phyloP scores from a whole-genome alignment of 352 stramenopile species.

The Phytophthora tentaculata region DNA sequence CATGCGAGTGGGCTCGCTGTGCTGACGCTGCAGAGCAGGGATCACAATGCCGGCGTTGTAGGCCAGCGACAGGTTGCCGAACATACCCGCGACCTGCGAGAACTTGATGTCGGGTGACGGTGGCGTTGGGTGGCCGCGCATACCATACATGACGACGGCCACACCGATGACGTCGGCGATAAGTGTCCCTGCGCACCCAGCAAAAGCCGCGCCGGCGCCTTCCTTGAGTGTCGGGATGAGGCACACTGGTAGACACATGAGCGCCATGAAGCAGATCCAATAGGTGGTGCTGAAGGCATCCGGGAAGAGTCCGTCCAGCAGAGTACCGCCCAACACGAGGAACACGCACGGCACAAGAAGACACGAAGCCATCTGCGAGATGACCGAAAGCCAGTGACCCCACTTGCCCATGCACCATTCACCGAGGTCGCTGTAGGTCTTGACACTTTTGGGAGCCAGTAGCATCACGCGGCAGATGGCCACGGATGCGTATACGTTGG shows the following conservation, averaged over 20 bases:
- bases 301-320: constrained; percentile 30
- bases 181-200: constrained; percentile 38
- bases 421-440: constrained; percentile 46
- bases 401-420: constrained; percentile 41
- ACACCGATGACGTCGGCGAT: constrained; percentile 40
- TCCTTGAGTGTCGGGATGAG: constrained; percentile 39
- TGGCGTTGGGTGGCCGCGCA: constrained; percentile 25
- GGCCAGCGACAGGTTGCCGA: neutral
- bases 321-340: constrained; percentile 28
- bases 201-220: constrained; percentile 38
- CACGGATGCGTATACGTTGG: constrained; percentile 48
- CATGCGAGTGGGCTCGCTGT: constrained; percentile 31
- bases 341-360: constrained; percentile 35
- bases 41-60: neutral
- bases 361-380: constrained; percentile 46
- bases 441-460: constrained; percentile 31
- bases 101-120: constrained; percentile 36
- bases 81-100: neutral
- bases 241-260: constrained; percentile 44
- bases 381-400: constrained; percentile 45
- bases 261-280: constrained; percentile 51
- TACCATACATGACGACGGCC: constrained; percentile 30
- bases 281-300: constrained; percentile 31
- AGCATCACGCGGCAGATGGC: constrained; percentile 39
- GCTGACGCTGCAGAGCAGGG: constrained; percentile 22